phyloP scores from a whole-genome alignment of 2,329 filamentous ascomycete genomes.

The Keithomyces neogunnii region DNA sequence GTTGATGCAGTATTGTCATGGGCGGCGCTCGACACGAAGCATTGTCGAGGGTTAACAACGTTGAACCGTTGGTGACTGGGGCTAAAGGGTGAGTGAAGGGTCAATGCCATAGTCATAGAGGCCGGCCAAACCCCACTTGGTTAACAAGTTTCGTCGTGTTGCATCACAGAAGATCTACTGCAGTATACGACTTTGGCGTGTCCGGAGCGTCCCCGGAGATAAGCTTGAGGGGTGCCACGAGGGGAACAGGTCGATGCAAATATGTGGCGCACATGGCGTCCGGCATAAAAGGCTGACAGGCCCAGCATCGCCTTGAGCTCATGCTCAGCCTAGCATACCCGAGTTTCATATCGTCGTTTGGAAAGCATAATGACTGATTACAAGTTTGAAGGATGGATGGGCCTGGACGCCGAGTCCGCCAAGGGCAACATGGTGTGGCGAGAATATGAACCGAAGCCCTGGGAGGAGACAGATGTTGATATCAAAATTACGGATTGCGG shows the following conservation, averaged over 20 bases:
- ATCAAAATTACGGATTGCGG: slow-evolving; percentile 59
- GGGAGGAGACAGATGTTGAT: slow-evolving; percentile 58
- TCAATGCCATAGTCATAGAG: not conserved
- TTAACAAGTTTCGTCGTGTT: not conserved
- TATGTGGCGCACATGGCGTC: not conserved
- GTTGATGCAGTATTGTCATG: too few relatives aligned
- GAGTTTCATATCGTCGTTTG: too few relatives aligned
- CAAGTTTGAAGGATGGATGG: slow-evolving; percentile 46
- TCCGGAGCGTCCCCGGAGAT: not conserved
- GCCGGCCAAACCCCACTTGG: not conserved
- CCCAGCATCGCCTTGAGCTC: too few relatives aligned
- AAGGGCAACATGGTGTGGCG: slow-evolving; percentile 47
- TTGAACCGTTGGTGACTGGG: too few relatives aligned
- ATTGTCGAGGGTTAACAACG: not conserved
- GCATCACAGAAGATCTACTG: not conserved
- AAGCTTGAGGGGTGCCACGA: not conserved
- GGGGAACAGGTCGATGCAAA: not conserved
- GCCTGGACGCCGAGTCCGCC: slow-evolving; percentile 28
- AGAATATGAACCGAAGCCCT: slow-evolving; percentile 54
- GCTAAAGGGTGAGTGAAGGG: too few relatives aligned
- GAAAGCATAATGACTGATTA: slow-evolving; percentile 23
- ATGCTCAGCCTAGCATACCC: too few relatives aligned
- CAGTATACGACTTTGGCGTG: not conserved
- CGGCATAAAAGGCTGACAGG: not conserved
- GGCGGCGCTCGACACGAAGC: not conserved